Percentiles rank a stretch among this genome's conserved stretches.
phyloP scores from a whole-genome alignment of 148 eudicot genomes.

The Chenopodium suecicum region DNA sequence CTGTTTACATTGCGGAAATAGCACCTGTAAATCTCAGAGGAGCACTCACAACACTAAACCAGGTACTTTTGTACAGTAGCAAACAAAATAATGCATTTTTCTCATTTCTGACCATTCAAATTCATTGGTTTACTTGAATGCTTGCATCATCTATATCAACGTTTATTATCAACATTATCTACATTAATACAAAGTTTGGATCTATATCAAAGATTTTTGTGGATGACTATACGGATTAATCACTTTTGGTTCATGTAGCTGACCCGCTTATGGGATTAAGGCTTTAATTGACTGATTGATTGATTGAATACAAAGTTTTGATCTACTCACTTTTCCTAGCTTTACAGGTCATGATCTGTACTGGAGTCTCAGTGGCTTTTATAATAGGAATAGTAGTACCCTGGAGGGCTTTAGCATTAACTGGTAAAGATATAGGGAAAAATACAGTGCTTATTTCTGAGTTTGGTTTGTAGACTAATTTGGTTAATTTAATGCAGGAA shows the following conservation, averaged over 20 bases:
- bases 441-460: neutral
- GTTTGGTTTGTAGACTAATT: slow-evolving; percentile 8
- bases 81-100: neutral
- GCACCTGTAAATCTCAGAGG: slow-evolving; percentile 91
- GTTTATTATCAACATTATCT: neutral
- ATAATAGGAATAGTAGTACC: slow-evolving; percentile 66
- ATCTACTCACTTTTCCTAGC: neutral
- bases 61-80: slow-evolving; percentile 43
- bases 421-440: slow-evolving; percentile 38
- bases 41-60: slow-evolving; percentile 77
- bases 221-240: too few relatives aligned
- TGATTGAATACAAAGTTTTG: too few relatives aligned
- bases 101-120: neutral
- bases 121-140: neutral
- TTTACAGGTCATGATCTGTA: slow-evolving; percentile 71
- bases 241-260: too few relatives aligned
- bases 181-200: neutral
- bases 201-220: too few relatives aligned
- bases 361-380: slow-evolving; percentile 86
- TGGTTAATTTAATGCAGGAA: slow-evolving; percentile 50
- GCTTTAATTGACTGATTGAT: too few relatives aligned
- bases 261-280: too few relatives aligned
- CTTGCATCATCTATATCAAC: too few relatives aligned
- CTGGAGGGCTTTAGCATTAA: slow-evolving; percentile 82
- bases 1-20: slow-evolving; percentile 87